A percentile compares a stretch with the other conserved stretches of the same genome.
Evolutionary conservation across 1,284 basidiomycete genomes (phyloP).

Genomic region (Sphagnurus paluster): DNA sequence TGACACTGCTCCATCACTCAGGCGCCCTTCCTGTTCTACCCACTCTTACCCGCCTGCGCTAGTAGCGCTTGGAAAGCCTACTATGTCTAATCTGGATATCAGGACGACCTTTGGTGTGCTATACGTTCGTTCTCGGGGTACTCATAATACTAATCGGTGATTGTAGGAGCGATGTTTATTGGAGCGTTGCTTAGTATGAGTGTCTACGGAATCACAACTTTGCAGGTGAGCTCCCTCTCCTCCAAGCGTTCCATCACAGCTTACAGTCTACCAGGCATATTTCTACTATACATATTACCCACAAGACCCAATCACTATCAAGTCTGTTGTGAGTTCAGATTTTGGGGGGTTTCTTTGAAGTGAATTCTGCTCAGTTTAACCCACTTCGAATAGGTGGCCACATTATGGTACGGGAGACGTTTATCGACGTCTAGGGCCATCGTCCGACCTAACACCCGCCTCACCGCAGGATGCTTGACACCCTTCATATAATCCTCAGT

Average conservation of each 20-base stretch:
- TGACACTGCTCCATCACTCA: slow-evolving; percentile 12
- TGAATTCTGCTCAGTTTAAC: not conserved
- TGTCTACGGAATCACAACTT: slow-evolving; percentile 41
- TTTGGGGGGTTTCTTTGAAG: not conserved
- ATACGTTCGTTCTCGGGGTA: not conserved
- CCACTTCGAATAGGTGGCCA: slow-evolving; percentile 18
- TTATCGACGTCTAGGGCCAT: not conserved
- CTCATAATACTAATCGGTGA: not conserved
- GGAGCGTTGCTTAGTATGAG: slow-evolving; percentile 34
- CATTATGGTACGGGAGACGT: slow-evolving; percentile 21
- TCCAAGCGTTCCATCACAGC: too few species aligned
- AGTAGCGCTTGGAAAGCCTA: not conserved
- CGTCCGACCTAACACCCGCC: not conserved
- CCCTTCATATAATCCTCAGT: slow-evolving; percentile 42
- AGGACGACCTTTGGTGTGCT: slow-evolving; percentile 31
- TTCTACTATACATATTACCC: slow-evolving; percentile 41
- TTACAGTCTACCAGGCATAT: slow-evolving; percentile 41
- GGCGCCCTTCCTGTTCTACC: not conserved
- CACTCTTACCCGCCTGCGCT: slow-evolving; percentile 1
- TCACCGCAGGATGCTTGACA: slow-evolving; percentile 37
- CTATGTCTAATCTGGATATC: slow-evolving; percentile 18
- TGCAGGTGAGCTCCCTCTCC: slow-evolving; percentile 31
- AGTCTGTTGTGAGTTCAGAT: slow-evolving; percentile 32
- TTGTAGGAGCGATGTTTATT: slow-evolving; percentile 32
- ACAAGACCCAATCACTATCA: slow-evolving; percentile 31